Percentiles rank a stretch among this genome's conserved stretches.
phyloP scores from a whole-genome alignment of 495 filamentous ascomycete species.

The Neurospora sp. region DNA sequence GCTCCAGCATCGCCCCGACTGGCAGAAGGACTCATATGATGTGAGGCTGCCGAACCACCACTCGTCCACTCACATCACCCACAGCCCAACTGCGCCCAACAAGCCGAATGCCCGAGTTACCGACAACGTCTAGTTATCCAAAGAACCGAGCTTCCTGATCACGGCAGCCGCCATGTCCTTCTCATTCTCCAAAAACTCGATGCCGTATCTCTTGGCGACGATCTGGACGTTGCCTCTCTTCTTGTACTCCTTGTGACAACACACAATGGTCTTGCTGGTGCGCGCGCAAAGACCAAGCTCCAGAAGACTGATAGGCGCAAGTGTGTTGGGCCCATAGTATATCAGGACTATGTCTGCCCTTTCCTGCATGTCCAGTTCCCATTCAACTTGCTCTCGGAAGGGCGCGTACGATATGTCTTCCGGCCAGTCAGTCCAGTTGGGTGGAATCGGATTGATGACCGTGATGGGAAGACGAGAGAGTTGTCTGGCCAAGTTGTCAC shows the following conservation, averaged over 20 bases:
- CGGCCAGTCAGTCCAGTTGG: constrained; percentile 42
- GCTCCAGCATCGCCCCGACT: not conserved
- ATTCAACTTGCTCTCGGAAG: constrained; percentile 45
- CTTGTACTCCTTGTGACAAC: constrained; percentile 41
- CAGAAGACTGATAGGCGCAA: constrained; percentile 20
- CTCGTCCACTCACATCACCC: not conserved
- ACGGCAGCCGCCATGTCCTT: constrained; percentile 20
- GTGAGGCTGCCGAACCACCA: not conserved
- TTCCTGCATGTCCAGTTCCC: constrained; percentile 49
- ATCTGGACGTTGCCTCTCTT: constrained; percentile 48
- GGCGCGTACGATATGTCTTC: constrained; percentile 33
- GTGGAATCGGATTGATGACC: constrained; percentile 47
- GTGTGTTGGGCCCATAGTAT: constrained; percentile 38
- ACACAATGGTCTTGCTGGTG: constrained; percentile 38
- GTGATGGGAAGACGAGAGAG: constrained; percentile 39
- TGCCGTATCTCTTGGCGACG: constrained; percentile 35
- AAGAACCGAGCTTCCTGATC: constrained; percentile 10
- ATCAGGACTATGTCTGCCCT: constrained; percentile 42
- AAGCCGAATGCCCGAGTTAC: not conserved
- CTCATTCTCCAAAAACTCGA: constrained; percentile 26
- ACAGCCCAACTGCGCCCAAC: not conserved
- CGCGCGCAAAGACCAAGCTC: constrained; percentile 35
- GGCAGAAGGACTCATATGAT: not conserved
- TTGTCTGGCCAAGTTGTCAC: constrained; percentile 20
- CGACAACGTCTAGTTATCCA: not conserved